Conservation (phyloP, 2,329 filamentous ascomycete species). For the Parasarocladium wereldwijsianum region DNA sequence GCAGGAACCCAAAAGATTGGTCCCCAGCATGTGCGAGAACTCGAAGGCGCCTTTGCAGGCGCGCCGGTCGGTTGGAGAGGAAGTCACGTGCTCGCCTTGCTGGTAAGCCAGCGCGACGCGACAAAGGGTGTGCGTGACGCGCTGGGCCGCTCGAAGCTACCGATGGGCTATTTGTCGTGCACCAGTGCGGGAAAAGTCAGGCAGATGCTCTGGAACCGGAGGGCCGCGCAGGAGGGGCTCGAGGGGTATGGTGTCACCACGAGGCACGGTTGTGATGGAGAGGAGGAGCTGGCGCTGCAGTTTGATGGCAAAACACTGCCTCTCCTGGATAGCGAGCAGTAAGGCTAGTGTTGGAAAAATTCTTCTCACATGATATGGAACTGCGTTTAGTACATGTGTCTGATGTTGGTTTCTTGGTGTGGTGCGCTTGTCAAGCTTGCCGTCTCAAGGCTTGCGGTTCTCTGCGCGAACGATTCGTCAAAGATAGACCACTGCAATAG, state of each 20-base stretch:
- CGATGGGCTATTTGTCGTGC: slow-evolving; percentile 58
- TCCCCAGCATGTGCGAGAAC: slow-evolving; percentile 53
- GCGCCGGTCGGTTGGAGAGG: slow-evolving; percentile 62
- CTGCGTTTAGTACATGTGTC: too few relatives aligned
- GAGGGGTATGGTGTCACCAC: slow-evolving; percentile 40
- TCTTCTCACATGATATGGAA: too few relatives aligned
- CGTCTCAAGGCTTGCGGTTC: too few relatives aligned
- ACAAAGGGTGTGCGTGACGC: slow-evolving; percentile 69
- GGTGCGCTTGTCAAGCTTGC: too few relatives aligned
- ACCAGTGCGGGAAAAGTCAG: slow-evolving; percentile 39
- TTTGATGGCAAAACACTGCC: slow-evolving; percentile 30
- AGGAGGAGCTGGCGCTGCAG: slow-evolving; percentile 31
- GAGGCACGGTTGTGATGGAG: slow-evolving; percentile 23
- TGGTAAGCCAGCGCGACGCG: slow-evolving; percentile 54
- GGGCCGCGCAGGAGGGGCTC: slow-evolving; percentile 46
- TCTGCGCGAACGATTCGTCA: too few relatives aligned
- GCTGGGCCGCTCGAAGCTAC: slow-evolving; percentile 49
- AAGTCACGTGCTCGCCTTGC: slow-evolving; percentile 49
- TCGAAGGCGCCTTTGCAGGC: slow-evolving; percentile 63
- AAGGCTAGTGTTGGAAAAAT: too few relatives aligned
- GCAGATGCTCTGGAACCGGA: slow-evolving; percentile 61
- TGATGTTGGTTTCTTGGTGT: too few relatives aligned
- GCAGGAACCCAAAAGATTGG: slow-evolving; percentile 33
- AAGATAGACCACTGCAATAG: too few relatives aligned
- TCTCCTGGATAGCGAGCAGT: too few relatives aligned